Evolutionary conservation across 1,284 basidiomycete species (phyloP).

Genomic region (Tausonia pullulans): DNA sequence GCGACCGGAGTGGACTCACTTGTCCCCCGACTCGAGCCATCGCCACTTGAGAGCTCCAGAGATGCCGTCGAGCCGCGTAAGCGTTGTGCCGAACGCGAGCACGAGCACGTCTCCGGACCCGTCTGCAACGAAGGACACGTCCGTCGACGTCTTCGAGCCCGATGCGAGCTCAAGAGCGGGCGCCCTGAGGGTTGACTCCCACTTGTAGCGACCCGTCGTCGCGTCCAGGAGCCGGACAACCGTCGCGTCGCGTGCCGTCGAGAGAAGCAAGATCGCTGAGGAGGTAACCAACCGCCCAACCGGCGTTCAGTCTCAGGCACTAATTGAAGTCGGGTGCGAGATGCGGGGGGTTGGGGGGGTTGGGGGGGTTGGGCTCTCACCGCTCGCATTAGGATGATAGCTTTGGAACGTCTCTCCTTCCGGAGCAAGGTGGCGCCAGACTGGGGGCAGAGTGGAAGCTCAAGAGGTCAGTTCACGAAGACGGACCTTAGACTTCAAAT

Average conservation of each 20-base stretch:
- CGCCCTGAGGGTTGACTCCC: constrained; percentile 43
- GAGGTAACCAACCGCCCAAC: too few relatives aligned
- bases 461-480: not conserved
- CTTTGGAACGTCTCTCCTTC: constrained; percentile 54
- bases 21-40: too few relatives aligned
- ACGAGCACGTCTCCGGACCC: constrained; percentile 23
- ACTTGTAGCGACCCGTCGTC: constrained; percentile 52
- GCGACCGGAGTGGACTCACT: too few relatives aligned
- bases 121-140: constrained; percentile 33
- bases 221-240: constrained; percentile 60
- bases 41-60: not conserved
- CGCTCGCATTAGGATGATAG: constrained; percentile 38
- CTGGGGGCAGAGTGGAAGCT: constrained; percentile 33
- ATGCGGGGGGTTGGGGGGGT: too few relatives aligned
- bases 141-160: constrained; percentile 33
- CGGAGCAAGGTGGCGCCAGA: constrained; percentile 69
- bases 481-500: too few relatives aligned
- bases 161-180: too few relatives aligned
- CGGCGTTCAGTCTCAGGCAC: too few relatives aligned
- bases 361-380: too few relatives aligned
- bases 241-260: constrained; percentile 64
- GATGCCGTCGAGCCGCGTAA: constrained; percentile 23
- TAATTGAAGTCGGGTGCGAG: too few relatives aligned
- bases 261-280: constrained; percentile 48
- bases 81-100: constrained; percentile 21